These are phyloP conservation scores for Spinacia oleracea DNA, from an alignment of 179 eudicot genomes.

Conservation along the genomic window DNA sequence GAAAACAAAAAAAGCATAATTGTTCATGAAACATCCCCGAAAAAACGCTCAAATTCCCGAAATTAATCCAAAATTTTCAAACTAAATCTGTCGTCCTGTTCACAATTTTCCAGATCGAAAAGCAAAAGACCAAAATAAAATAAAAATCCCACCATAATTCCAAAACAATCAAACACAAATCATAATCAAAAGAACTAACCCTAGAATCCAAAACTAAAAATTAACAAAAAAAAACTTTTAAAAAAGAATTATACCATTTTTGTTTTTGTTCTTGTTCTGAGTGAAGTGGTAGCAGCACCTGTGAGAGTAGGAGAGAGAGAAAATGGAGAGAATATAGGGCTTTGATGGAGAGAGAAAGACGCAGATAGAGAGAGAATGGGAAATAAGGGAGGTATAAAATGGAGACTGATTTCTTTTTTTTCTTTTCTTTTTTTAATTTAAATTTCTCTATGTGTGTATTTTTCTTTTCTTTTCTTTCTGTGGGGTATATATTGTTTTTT, in stretches of 20 bases:
- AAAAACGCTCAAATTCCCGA: not conserved
- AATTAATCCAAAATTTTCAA: not conserved
- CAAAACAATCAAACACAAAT: not conserved
- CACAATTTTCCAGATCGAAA: slow-evolving; percentile 6
- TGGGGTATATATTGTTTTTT: too few relatives aligned
- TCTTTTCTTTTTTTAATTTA: too few relatives aligned
- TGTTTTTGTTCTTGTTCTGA: not conserved
- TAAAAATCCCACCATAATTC: not conserved
- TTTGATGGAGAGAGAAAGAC: slow-evolving; percentile 12
- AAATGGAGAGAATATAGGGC: slow-evolving; percentile 17
- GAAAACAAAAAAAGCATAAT: not conserved
- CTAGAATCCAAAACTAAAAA: not conserved
- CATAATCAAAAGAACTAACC: not conserved
- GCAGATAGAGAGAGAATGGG: not conserved
- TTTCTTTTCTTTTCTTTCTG: too few relatives aligned
- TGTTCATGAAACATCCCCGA: not conserved
- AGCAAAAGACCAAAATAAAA: not conserved
- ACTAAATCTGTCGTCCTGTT: not conserved
- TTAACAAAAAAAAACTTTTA: not conserved
- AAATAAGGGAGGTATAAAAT: not conserved
- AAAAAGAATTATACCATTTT: not conserved
- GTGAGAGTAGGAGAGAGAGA: slow-evolving; percentile 6
- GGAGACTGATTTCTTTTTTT: not conserved
- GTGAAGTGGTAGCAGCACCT: slow-evolving; percentile 9
- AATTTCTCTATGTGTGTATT: too few relatives aligned